Conservation (phyloP, 345 rosid species). For the Dipteronia sinensis region DNA sequence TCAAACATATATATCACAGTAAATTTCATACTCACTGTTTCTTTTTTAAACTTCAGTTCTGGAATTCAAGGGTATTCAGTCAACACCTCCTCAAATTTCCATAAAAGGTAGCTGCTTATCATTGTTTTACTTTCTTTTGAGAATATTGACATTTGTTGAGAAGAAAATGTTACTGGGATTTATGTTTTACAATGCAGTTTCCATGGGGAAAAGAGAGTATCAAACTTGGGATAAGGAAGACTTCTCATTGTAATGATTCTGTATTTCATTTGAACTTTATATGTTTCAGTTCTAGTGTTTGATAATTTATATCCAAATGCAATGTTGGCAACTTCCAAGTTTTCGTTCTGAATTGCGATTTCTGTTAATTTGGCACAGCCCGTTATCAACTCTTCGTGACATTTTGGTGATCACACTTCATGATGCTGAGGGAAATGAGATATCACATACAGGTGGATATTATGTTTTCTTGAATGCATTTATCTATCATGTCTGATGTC, state of each 20-base stretch:
- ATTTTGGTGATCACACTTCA: slow-evolving; percentile 59
- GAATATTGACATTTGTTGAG: not conserved
- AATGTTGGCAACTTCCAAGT: slow-evolving; percentile 9
- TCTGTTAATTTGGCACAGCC: slow-evolving; percentile 51
- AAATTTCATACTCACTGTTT: slow-evolving; percentile 7
- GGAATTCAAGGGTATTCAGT: slow-evolving; percentile 51
- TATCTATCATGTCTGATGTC: not conserved
- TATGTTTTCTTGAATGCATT: not conserved
- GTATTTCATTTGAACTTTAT: not conserved
- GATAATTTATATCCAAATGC: not conserved
- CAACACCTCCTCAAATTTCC: slow-evolving; percentile 44
- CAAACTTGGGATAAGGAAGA: slow-evolving; percentile 63
- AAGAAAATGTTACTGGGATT: slow-evolving; percentile 5
- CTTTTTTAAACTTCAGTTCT: slow-evolving; percentile 46
- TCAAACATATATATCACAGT: slow-evolving; percentile 23
- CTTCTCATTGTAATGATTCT: slow-evolving; percentile 68
- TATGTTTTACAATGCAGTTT: slow-evolving; percentile 51
- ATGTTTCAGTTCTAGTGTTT: not conserved
- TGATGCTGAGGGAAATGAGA: slow-evolving; percentile 60
- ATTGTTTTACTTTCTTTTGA: slow-evolving; percentile 3
- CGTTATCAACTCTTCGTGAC: slow-evolving; percentile 71
- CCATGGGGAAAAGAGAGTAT: slow-evolving; percentile 79
- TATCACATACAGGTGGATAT: slow-evolving; percentile 54
- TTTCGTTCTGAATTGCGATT: not conserved
- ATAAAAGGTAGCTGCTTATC: slow-evolving; percentile 57